These are phyloP conservation scores for Globisporangium nodosum DNA, from an alignment of 352 stramenopile species.

Conservation along the genomic window DNA sequence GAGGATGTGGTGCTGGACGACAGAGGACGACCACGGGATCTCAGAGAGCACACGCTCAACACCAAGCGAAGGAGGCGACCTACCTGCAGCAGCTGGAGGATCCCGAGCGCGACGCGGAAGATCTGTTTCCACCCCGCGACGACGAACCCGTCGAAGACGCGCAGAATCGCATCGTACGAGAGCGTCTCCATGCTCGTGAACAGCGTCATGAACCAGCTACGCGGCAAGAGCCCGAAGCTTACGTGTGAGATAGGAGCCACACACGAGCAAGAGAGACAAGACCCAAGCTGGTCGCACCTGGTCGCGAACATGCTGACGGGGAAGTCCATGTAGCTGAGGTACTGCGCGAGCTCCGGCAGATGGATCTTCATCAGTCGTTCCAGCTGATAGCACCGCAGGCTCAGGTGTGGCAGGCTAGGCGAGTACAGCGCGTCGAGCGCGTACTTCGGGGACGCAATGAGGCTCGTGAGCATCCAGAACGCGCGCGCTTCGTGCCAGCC, in stretches of 20 bases:
- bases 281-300: conserved; percentile 21
- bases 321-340: conserved; percentile 58
- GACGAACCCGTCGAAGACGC: conserved; percentile 62
- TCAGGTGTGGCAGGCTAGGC: conserved; percentile 51
- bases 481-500: conserved; percentile 59
- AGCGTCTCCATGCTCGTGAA: conserved; percentile 75
- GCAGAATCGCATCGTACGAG: conserved; percentile 48
- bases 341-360: conserved; percentile 30
- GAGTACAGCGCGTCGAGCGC: conserved; percentile 57
- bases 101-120: conserved; percentile 54
- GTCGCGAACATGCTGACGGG: conserved; percentile 66
- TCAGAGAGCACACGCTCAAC: not conserved
- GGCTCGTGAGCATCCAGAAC: conserved; percentile 66
- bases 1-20: conserved; percentile 39
- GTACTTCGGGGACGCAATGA: conserved; percentile 48
- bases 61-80: not conserved
- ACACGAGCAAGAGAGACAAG: not conserved
- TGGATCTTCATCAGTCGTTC: conserved; percentile 39
- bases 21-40: not conserved
- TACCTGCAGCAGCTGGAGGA: conserved; percentile 52
- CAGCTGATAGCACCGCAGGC: conserved; percentile 64
- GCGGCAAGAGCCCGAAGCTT: not conserved
- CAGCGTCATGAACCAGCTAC: conserved; percentile 80
- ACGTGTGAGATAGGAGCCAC: not conserved
- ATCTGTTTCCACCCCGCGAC: conserved; percentile 69